Evolutionary conservation across 306 rosid species (phyloP).

Genomic region (Elaeagnus macrophylla): DNA sequence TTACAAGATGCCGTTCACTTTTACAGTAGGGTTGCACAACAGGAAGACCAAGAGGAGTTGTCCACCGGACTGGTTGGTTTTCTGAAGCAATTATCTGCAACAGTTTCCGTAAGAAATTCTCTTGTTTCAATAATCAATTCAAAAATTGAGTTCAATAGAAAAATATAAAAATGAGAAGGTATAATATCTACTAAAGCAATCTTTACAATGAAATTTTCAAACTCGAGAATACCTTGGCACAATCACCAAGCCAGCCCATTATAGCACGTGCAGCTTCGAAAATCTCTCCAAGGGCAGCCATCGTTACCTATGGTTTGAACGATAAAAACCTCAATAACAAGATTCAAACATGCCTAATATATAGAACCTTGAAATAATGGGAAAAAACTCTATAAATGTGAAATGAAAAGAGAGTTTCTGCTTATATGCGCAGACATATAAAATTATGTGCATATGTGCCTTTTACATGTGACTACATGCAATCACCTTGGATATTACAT

Average conservation of each 20-base stretch:
- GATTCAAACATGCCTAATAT: constrained; percentile 1
- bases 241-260: constrained; percentile 89
- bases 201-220: constrained; percentile 6
- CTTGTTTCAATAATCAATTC: too few species aligned
- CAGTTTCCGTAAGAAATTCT: constrained; percentile 7
- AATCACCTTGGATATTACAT: too few species aligned
- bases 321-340: constrained; percentile 2
- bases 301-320: constrained; percentile 48
- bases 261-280: constrained; percentile 82
- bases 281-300: constrained; percentile 88
- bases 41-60: constrained; percentile 91
- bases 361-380: not conserved
- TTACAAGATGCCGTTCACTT: constrained; percentile 68
- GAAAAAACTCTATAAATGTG: too few species aligned
- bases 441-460: too few species aligned
- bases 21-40: constrained; percentile 74
- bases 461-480: too few species aligned
- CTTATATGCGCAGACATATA: too few species aligned
- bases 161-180: constrained; percentile 1
- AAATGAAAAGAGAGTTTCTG: too few species aligned
- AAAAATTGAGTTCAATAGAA: not conserved
- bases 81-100: constrained; percentile 63
- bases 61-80: constrained; percentile 81
- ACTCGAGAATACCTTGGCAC: constrained; percentile 55
- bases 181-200: constrained; percentile 7